Percentiles rank a stretch among this genome's conserved stretches.
phyloP scores from a whole-genome alignment of 495 filamentous ascomycete genomes.

The Mytilinidion resinicola region DNA sequence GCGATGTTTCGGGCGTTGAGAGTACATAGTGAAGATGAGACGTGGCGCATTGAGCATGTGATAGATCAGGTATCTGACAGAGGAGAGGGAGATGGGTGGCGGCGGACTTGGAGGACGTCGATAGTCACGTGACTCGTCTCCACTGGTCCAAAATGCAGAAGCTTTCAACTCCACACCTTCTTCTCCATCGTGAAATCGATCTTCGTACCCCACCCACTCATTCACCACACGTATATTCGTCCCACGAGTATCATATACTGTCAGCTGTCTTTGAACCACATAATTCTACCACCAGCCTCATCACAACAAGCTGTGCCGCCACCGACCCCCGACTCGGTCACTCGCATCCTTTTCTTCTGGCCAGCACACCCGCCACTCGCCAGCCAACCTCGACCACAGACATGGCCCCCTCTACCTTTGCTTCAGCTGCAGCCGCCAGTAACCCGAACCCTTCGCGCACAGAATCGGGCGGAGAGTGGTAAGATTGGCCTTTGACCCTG shows the following conservation, averaged over 20 bases:
- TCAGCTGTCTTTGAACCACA: neutral
- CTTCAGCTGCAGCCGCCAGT: conserved; percentile 37
- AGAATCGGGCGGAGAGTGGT: conserved; percentile 35
- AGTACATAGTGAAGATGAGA: no score
- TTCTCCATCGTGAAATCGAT: conserved; percentile 1
- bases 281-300: neutral
- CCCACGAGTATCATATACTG: neutral
- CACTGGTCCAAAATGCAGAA: no score
- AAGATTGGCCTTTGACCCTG: conserved; percentile 9
- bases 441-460: conserved; percentile 30
- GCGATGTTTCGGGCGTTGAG: no score
- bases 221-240: neutral
- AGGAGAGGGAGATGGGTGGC: no score
- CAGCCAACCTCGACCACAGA: conserved; percentile 4
- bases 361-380: neutral
- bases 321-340: neutral
- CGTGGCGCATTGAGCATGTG: no score
- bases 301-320: neutral
- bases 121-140: no score
- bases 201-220: neutral
- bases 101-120: no score
- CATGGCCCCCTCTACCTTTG: conserved; percentile 40
- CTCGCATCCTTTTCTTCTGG: neutral
- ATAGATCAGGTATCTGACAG: no score
- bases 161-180: neutral